These are phyloP conservation scores for Myxozyma geophila DNA, from an alignment of 805 yeast genomes.

Conservation along the genomic window DNA sequence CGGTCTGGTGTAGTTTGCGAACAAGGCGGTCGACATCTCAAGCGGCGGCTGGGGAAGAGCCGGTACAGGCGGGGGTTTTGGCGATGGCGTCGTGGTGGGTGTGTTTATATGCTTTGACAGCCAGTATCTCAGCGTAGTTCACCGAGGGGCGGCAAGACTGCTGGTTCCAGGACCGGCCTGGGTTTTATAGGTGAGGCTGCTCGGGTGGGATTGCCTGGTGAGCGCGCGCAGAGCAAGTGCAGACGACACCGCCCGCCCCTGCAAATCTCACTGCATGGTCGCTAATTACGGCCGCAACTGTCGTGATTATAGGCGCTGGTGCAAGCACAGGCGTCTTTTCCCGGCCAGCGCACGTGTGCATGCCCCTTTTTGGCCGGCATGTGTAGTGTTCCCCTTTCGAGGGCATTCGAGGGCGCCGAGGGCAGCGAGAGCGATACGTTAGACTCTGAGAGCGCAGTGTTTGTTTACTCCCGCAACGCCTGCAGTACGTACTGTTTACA, in stretches of 20 bases:
- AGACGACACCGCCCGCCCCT: constrained; percentile 9
- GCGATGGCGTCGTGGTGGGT: constrained; percentile 16
- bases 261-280: not conserved
- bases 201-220: constrained; percentile 15
- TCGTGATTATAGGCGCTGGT: not conserved
- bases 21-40: constrained; percentile 11
- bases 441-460: too few species aligned
- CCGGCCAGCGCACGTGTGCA: too few species aligned
- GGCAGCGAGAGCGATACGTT: too few species aligned
- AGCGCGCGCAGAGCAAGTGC: not conserved
- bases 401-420: too few species aligned
- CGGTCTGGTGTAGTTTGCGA: constrained; percentile 9
- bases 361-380: too few species aligned
- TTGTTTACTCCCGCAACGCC: too few species aligned
- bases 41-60: constrained; percentile 12
- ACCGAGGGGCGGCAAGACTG: too few species aligned
- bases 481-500: too few species aligned
- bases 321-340: not conserved
- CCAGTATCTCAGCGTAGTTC: too few species aligned
- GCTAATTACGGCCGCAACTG: not conserved
- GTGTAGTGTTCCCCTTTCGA: too few species aligned
- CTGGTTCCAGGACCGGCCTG: not conserved
- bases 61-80: constrained; percentile 13
- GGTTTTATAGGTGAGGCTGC: constrained; percentile 6
- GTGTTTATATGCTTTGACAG: not conserved